Evolutionary conservation across 768 basidiomycete species (phyloP), one percentile per base, ranked within the genome.

Genomic region (Leccinum barrowsii): DNA sequence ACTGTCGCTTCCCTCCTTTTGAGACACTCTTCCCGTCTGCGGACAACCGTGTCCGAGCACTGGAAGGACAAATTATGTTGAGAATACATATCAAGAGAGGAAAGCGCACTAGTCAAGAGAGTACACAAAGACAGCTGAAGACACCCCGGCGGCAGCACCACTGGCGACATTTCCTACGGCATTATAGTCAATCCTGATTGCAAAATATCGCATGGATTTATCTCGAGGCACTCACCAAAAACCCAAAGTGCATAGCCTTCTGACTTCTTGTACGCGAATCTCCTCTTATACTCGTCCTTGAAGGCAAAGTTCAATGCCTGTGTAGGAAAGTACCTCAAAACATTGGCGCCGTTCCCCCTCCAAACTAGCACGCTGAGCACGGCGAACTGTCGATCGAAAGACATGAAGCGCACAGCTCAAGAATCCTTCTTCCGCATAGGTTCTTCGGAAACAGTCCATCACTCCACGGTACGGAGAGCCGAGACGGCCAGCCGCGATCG

Each of bases 291-390:
- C 19, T 63, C 67, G 60, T 79, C 78, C 67, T 78, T 77, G 75
- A 78, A 78, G n/a, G 78, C 78, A 57, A 79, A 79, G 67, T 79
- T 79, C 51, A 79, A 65, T 0, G 77, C 77, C 60, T 79, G 77
- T 0, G 78, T 79, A 13, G 77, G 78, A 66, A 79, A 79, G 70
- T 79, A 79, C 52, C 77, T 73, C 54, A 78, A 60, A 32, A 78
- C 68, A 53, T 78, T 78, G 56, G 78, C 73, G 44, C 75, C 73
- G 55, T 78, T 78, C 26, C 78, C 77, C 37, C 77, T 76, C 78
- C 77, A 79, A 63, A 77, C 77, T 73, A 60, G 37, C 8, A 53
- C 6, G 21, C 55, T 68, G 50, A 67, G 56, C 8, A 55, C 2
- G 21, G 35, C 32, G 10, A 12, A 50, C 21, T 11, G 17, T 52